phyloP scores from a whole-genome alignment of 2,329 filamentous ascomycete species.

The Ceratocystis harringtonii region DNA sequence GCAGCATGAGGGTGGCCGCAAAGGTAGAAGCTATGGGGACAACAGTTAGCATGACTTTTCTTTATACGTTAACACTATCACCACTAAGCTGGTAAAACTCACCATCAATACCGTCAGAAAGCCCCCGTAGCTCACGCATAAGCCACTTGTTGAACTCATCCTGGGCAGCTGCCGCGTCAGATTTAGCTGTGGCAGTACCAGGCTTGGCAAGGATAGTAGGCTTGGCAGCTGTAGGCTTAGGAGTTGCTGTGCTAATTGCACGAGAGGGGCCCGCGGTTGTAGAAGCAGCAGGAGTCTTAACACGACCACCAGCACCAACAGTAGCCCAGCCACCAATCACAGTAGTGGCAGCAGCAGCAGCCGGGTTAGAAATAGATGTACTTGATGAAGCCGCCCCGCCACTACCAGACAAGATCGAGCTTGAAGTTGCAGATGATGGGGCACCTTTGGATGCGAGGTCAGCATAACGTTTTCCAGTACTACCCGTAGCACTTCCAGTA shows the following conservation, averaged over 20 bases:
- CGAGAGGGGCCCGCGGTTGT: conserved; percentile 22
- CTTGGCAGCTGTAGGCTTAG: conserved; percentile 31
- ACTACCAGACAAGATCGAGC: conserved; percentile 18
- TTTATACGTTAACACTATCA: conserved; percentile 18
- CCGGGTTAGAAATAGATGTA: conserved; percentile 52
- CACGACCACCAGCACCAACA: conserved; percentile 84
- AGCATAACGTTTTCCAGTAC: conserved; percentile 73
- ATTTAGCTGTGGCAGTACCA: conserved; percentile 30
- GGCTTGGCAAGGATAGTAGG: conserved; percentile 39
- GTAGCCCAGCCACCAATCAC: conserved; percentile 82
- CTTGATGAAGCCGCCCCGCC: conserved; percentile 30
- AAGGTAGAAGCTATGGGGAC: conserved; percentile 55
- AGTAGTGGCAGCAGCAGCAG: conserved; percentile 64
- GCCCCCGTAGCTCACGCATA: conserved; percentile 64
- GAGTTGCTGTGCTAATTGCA: conserved; percentile 29
- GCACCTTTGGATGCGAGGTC: conserved; percentile 70
- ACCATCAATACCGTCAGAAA: conserved; percentile 38
- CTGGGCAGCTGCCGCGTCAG: conserved; percentile 39
- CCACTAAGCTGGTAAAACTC: conserved; percentile 23
- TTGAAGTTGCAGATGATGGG: conserved; percentile 25
- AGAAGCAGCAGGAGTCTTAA: conserved; percentile 46
- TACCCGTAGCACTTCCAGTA: conserved; percentile 26
- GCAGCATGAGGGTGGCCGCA: conserved; percentile 55
- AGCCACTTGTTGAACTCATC: conserved; percentile 95
- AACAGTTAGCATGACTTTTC: conserved; percentile 2